Evolutionary conservation across 2,329 filamentous ascomycete genomes (phyloP), one percentile per base, ranked within the genome.

Genomic region (Curvularia sp.): DNA sequence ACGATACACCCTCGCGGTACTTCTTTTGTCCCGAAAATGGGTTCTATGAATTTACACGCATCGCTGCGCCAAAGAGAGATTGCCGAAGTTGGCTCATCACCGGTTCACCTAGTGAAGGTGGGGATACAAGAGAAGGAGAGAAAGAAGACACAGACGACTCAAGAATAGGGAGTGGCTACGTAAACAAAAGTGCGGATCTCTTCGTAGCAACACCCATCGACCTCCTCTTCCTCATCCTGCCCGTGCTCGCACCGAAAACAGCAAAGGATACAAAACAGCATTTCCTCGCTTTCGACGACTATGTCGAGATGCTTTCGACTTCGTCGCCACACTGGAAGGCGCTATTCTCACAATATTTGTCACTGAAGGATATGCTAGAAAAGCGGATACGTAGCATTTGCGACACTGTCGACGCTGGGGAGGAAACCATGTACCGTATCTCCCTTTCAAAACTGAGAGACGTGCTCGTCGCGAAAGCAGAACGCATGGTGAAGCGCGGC

Each of bases 181-280:
- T 92, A 24, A 84, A 88, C 33, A 88, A 88, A 68, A 84, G 83
- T 43, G 87, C 92, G 33, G 88, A 93, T 59, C 79, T 98, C n/a
- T 89, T 90, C 69, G 79, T 98, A 58, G 92, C 94, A 8, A 97
- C 95, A 1, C 86, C 88, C 1, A 82, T 97, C 54, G 95, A 99
- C 75, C 85, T 91, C 5, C 73, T 97, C 3, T 98, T 98, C 79
- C 82, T 98, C 50, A 74, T 96, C 3, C 81, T 98, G 1, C 90
- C 94, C 0, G 85, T 88, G 4, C 83, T 98, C 1, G 79, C 81
- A 1, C 76, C 85, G 39, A 68, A 78, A 33, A 75, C 76, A 51
- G 68, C 74, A 10, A 79, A 81, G 24, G 80, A 83, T 48, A 76
- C 80, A 2, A 90, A 88, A 70, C 84, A 84, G 43, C 81, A 89